These are phyloP conservation scores for Exserohilum rostratum DNA, from an alignment of 2,329 filamentous ascomycete species.

Conservation along the genomic window DNA sequence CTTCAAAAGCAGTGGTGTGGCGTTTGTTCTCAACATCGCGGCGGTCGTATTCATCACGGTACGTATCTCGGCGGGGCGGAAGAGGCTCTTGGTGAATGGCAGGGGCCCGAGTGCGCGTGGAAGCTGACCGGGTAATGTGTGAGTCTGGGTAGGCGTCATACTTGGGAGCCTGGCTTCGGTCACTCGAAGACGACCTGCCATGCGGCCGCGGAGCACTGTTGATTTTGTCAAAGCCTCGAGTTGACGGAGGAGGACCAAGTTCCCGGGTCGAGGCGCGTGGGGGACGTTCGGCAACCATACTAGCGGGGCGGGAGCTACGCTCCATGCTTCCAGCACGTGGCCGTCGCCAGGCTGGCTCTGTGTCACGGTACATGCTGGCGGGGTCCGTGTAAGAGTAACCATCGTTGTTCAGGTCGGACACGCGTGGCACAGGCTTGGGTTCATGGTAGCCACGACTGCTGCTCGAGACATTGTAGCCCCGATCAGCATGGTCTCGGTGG, in stretches of 20 bases:
- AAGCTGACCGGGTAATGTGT: slow-evolving; percentile 37
- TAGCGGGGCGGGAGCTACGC: slow-evolving; percentile 52
- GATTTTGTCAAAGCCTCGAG: slow-evolving; percentile 73
- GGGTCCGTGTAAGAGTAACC: slow-evolving; percentile 58
- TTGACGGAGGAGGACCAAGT: slow-evolving; percentile 67
- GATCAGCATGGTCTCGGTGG: slow-evolving; percentile 31
- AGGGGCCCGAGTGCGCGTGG: slow-evolving; percentile 51
- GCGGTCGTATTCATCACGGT: slow-evolving; percentile 54
- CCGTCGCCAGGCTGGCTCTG: slow-evolving; percentile 56
- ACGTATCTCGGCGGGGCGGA: slow-evolving; percentile 46
- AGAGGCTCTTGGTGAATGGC: slow-evolving; percentile 57
- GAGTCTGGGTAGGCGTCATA: slow-evolving; percentile 50
- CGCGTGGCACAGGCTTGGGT: slow-evolving; percentile 32
- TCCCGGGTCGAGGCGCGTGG: slow-evolving; percentile 46
- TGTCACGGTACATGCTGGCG: slow-evolving; percentile 58
- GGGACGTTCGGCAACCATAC: slow-evolving; percentile 50
- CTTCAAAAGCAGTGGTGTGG: slow-evolving; percentile 45
- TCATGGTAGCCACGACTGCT: slow-evolving; percentile 39
- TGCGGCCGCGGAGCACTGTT: slow-evolving; percentile 46
- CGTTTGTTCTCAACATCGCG: slow-evolving; percentile 49
- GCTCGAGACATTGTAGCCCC: slow-evolving; percentile 36
- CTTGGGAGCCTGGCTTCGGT: slow-evolving; percentile 35
- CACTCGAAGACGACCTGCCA: slow-evolving; percentile 40
- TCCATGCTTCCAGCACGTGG: slow-evolving; percentile 55
- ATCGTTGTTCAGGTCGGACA: slow-evolving; percentile 49